A percentile compares a stretch with the other conserved stretches of the same genome.
phyloP scores from a whole-genome alignment of 305 asterid species.

The Fraxinus platypoda region DNA sequence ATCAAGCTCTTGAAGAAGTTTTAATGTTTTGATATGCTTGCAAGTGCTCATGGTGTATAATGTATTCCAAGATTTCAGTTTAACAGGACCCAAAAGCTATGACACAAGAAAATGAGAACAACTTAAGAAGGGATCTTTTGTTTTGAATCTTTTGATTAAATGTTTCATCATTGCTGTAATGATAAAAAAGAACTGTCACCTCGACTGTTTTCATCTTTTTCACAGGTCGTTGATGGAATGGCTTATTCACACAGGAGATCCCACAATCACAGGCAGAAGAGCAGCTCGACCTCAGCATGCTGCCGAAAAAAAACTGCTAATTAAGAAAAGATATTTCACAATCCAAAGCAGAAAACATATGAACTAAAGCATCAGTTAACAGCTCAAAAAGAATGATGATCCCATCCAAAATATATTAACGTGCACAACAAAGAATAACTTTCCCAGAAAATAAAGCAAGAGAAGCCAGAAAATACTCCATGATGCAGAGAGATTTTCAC shows the following conservation, averaged over 20 bases:
- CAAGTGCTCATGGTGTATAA: not conserved
- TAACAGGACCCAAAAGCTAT: slow-evolving; percentile 5
- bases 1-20: slow-evolving; percentile 16
- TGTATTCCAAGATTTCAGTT: slow-evolving; percentile 14
- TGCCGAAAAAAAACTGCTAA: slow-evolving; percentile 31
- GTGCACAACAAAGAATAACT: slow-evolving; percentile 5
- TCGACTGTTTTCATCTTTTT: slow-evolving; percentile 84
- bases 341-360: slow-evolving; percentile 2
- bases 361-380: slow-evolving; percentile 16
- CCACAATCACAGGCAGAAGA: slow-evolving; percentile 89
- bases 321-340: slow-evolving; percentile 16
- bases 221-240: slow-evolving; percentile 83
- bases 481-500: not conserved
- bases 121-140: not conserved
- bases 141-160: not conserved
- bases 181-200: slow-evolving; percentile 42
- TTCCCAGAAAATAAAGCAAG: not conserved
- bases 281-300: slow-evolving; percentile 88
- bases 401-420: slow-evolving; percentile 15
- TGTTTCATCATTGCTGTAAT: slow-evolving; percentile 4
- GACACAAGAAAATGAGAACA: slow-evolving; percentile 16
- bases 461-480: not conserved
- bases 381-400: not conserved
- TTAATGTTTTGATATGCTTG: not conserved
- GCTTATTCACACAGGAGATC: slow-evolving; percentile 78